These are phyloP conservation scores for Talaromyces sp. DNA, from an alignment of 2,329 filamentous ascomycete species.

Conservation along the genomic window DNA sequence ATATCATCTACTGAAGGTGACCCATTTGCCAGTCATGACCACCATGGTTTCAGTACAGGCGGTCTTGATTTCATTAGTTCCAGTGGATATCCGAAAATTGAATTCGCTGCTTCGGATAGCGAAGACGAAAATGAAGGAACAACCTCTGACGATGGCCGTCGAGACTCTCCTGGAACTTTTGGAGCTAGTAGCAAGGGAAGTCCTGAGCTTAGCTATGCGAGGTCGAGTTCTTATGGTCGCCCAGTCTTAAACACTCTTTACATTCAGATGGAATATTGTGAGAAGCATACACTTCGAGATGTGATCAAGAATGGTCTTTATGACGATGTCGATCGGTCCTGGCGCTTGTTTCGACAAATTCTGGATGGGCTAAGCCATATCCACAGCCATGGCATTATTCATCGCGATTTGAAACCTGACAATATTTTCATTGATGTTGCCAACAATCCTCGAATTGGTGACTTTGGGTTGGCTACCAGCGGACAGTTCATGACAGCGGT, in stretches of 20 bases:
- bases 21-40: slow-evolving; percentile 37
- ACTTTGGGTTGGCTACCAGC: slow-evolving; percentile 92
- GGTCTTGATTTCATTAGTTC: slow-evolving; percentile 94
- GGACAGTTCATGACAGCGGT: slow-evolving; percentile 61
- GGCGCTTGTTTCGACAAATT: slow-evolving; percentile 89
- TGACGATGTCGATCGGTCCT: slow-evolving; percentile 75
- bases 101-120: slow-evolving; percentile 65
- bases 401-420: slow-evolving; percentile 94
- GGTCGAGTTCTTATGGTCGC: slow-evolving; percentile 53
- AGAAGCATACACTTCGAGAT: slow-evolving; percentile 88
- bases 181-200: slow-evolving; percentile 30
- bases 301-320: slow-evolving; percentile 76
- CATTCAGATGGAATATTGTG: slow-evolving; percentile 99
- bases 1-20: slow-evolving; percentile 58
- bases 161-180: slow-evolving; percentile 26
- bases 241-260: slow-evolving; percentile 77
- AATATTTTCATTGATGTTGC: slow-evolving; percentile 94
- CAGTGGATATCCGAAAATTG: slow-evolving; percentile 73
- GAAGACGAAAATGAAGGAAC: slow-evolving; percentile 48
- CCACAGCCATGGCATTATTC: slow-evolving; percentile 87
- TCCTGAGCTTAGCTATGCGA: slow-evolving; percentile 43
- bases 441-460: slow-evolving; percentile 92
- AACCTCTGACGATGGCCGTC: slow-evolving; percentile 37
- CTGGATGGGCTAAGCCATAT: slow-evolving; percentile 89
- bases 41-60: slow-evolving; percentile 66